phyloP scores from a whole-genome alignment of 495 filamentous ascomycete species.

The Aspergillus sclerotiicarbonarius region DNA sequence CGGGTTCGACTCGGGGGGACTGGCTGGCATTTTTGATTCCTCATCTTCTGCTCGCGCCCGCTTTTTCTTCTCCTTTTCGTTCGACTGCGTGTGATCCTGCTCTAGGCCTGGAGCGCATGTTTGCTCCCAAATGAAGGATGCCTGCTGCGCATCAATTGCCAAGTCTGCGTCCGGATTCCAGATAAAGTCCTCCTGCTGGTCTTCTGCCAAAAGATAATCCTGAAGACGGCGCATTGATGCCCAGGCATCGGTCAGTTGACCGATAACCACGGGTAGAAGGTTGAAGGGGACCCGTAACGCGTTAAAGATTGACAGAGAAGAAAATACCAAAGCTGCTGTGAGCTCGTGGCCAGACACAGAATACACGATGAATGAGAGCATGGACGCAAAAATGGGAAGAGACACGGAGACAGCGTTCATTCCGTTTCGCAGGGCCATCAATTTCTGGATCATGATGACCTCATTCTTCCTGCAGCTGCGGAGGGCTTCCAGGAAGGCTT shows the following conservation, averaged over 20 bases:
- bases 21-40: slow-evolving; percentile 41
- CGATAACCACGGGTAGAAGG: slow-evolving; percentile 81
- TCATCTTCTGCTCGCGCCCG: slow-evolving; percentile 26
- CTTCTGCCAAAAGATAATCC: slow-evolving; percentile 82
- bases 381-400: slow-evolving; percentile 87
- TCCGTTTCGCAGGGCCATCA: slow-evolving; percentile 78
- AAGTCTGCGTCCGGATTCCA: slow-evolving; percentile 59
- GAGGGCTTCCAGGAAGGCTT: slow-evolving; percentile 75
- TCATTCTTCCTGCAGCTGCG: slow-evolving; percentile 68
- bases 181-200: slow-evolving; percentile 70
- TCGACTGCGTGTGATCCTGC: slow-evolving; percentile 29
- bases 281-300: slow-evolving; percentile 85
- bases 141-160: slow-evolving; percentile 70
- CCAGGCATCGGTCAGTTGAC: slow-evolving; percentile 85
- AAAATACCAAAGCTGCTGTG: slow-evolving; percentile 78
- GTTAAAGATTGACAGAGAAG: slow-evolving; percentile 91
- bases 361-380: slow-evolving; percentile 93
- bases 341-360: slow-evolving; percentile 70
- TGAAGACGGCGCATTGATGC: slow-evolving; percentile 80
- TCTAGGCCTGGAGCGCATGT: background rate
- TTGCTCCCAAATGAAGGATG: slow-evolving; percentile 92
- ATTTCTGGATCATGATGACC: slow-evolving; percentile 72
- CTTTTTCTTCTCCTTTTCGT: slow-evolving; percentile 19
- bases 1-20: slow-evolving; percentile 43
- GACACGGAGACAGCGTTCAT: slow-evolving; percentile 78